A percentile compares a stretch with the other conserved stretches of the same genome.
These are phyloP conservation scores for Amyloporia xantha DNA, from an alignment of 768 basidiomycete genomes.

Conservation along the genomic window DNA sequence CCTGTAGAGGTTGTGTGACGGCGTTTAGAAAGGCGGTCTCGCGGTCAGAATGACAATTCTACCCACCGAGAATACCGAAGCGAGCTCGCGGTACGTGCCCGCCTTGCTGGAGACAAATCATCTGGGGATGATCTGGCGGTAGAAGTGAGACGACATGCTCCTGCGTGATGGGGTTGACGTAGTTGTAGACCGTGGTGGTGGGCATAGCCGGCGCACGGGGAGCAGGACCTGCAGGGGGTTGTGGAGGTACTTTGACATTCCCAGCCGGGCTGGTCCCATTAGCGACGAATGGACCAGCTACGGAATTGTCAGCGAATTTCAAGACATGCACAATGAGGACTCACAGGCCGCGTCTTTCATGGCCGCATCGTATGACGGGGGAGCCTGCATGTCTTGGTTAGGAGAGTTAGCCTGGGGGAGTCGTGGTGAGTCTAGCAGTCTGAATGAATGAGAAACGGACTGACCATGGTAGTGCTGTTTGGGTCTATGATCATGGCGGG, in stretches of 20 bases:
- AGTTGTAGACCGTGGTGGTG: constrained; percentile 58
- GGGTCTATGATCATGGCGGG: constrained; percentile 16
- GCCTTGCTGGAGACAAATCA: constrained; percentile 78
- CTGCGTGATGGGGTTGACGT: constrained; percentile 51
- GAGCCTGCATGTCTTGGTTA: constrained; percentile 13
- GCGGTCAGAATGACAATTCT: constrained; percentile 2
- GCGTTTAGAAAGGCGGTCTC: too few species aligned
- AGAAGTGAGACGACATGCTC: constrained; percentile 45
- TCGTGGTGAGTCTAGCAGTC: not conserved
- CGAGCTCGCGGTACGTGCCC: constrained; percentile 55
- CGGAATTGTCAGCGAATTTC: not conserved
- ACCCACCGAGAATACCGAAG: constrained; percentile 55
- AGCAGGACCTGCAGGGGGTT: constrained; percentile 19
- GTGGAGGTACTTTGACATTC: constrained; percentile 17
- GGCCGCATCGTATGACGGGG: constrained; percentile 23
- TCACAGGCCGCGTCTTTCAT: constrained; percentile 1
- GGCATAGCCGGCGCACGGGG: constrained; percentile 26
- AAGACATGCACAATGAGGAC: not conserved
- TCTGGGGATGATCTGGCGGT: constrained; percentile 76
- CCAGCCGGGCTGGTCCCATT: constrained; percentile 11
- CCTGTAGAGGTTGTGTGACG: constrained; percentile 40
- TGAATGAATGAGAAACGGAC: not conserved
- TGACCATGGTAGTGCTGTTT: constrained; percentile 12
- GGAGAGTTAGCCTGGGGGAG: not conserved
- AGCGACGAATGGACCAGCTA: constrained; percentile 15